Base-by-base conservation (phyloP, 2,329 filamentous ascomycete genomes). In the Colletotrichum orchidophilum region DNA sequence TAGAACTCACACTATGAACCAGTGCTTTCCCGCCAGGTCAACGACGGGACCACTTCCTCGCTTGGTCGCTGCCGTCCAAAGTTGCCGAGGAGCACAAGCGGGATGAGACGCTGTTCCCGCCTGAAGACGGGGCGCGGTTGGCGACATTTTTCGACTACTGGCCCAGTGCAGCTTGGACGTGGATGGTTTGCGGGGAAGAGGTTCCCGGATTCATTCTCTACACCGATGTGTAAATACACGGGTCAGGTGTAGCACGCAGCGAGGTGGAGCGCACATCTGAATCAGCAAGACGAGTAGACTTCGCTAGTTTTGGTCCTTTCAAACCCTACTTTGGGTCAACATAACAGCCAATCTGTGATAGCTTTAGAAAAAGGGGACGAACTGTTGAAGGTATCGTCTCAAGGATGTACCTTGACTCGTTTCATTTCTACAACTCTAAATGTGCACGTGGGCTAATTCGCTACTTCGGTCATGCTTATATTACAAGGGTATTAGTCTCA, bases 41-140 rank as follows among this genome's bases (percentile, higher is more conserved):
- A 12, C 75, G 77, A 57, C 75, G 81, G 67, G 85, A 90, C 70
- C 88, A 91, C 75, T 91, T 91, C 76, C 80, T 91, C 65, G 86
- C 85, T 6, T 86, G 90, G 74, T 88, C 87, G 2, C 90, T 87
- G 0, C 84, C 86, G 4, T 84, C 88, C 60, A 86, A 88, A 68
- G 85, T 91, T 72, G 85, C 86, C 74, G 84, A 83, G 63, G 75
- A 78, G 49, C 78, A 74, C n/a, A 68, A 72, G 18, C 73, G 75
- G 49, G 75, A 82, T 63, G 74, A 77, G 2, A 66, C 73, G 13
- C 68, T 81, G 9, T 82, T 85, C 54, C 78, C 80, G 53, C 78
- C 80, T 1, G 83, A 83, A 7, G 80, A 79, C 5, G 83, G 84
- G 29, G 79, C 77, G 15, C 76, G 76, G 55, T 76, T 76, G 55